Evolutionary conservation across 345 rosid species (phyloP), one percentile per base, ranked within the genome.

Genomic region (Pistacia vera): DNA sequence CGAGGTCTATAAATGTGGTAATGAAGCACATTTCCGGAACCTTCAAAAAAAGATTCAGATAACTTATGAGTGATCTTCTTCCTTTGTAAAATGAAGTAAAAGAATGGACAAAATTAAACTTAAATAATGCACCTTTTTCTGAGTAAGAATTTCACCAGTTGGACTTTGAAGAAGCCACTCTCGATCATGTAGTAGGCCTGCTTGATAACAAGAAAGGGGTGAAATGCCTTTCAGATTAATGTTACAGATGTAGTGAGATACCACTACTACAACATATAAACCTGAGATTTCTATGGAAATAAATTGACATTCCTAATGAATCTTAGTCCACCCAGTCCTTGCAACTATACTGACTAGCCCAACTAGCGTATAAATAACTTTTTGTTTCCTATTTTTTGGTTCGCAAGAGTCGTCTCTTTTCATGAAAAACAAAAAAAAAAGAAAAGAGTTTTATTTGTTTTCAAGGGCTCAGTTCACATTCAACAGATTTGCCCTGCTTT

Each of bases 11-110:
- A 57, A 52, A 86, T 77, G 99, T 86, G 57, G 71, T 88, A 68
- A 96, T 83, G 64, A 88, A 88, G 90, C 87, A 86, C 95, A 96
- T 86, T 76, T 89, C 94, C 68, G 95, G 97, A 83, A 93, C 98
- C 99, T 95, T 82, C 74, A 22, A 22, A 86, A 86, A 78, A 75
- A 69, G 77, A 80, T 67, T 68, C 18, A 59, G 70, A 68, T 12
- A 52, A 52, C 56, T 52, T 52, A 16, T 11, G 5, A 16, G 16
- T 52, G 16, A 13, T 52, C 4, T 52, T 52, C 17, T 49, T 49
- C 2, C 4, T 11, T 12, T 13, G 56, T 52, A 16, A 52, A 52
- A 52, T 38, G 41, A 38, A 38, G 41, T 38, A 38, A 38, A 38
- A 4, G 41, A 38, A 38, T 5, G 41, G 7, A 22, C 41, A 38